These are phyloP conservation scores for Xylaria intraflava DNA, from an alignment of 495 filamentous ascomycete genomes.

Conservation along the genomic window DNA sequence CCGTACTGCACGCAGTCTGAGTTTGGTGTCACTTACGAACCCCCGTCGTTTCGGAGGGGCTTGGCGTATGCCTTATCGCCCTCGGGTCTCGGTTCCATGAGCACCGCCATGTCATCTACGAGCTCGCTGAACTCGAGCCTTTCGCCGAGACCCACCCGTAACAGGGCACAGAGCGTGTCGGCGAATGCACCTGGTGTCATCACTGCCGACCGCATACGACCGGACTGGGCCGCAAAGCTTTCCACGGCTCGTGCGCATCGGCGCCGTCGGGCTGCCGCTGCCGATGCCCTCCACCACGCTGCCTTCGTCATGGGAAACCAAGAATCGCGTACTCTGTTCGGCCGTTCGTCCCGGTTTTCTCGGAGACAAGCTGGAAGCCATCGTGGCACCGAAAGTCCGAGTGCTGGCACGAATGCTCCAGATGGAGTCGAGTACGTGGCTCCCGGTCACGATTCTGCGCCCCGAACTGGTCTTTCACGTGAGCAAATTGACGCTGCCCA, in stretches of 20 bases:
- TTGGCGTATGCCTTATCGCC: slow-evolving; percentile 57
- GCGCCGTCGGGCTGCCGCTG: slow-evolving; percentile 80
- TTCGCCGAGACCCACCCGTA: slow-evolving; percentile 40
- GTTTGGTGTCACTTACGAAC: slow-evolving; percentile 87
- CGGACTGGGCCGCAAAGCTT: slow-evolving; percentile 90
- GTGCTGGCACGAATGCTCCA: slow-evolving; percentile 23
- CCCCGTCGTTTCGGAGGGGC: slow-evolving; percentile 82
- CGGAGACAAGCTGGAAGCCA: slow-evolving; percentile 40
- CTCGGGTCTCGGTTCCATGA: slow-evolving; percentile 32
- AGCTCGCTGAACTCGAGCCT: slow-evolving; percentile 46
- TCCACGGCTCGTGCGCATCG: slow-evolving; percentile 77
- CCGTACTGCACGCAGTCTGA: slow-evolving; percentile 94
- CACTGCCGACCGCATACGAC: slow-evolving; percentile 83
- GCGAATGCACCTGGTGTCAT: slow-evolving; percentile 74
- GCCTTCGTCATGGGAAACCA: slow-evolving; percentile 79
- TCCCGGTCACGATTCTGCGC: slow-evolving; percentile 21
- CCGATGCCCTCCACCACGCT: slow-evolving; percentile 89
- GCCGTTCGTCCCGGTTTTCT: slow-evolving; percentile 39
- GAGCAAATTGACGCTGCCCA: slow-evolving; percentile 41
- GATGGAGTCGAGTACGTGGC: slow-evolving; percentile 24
- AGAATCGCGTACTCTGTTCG: slow-evolving; percentile 37
- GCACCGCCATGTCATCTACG: slow-evolving; percentile 64
- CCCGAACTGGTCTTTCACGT: slow-evolving; percentile 10
- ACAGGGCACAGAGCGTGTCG: slow-evolving; percentile 76
- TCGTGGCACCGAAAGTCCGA: slow-evolving; percentile 24